These are phyloP conservation scores for Fusarium ramigenum DNA, from an alignment of 2,329 filamentous ascomycete genomes.

Conservation along the genomic window DNA sequence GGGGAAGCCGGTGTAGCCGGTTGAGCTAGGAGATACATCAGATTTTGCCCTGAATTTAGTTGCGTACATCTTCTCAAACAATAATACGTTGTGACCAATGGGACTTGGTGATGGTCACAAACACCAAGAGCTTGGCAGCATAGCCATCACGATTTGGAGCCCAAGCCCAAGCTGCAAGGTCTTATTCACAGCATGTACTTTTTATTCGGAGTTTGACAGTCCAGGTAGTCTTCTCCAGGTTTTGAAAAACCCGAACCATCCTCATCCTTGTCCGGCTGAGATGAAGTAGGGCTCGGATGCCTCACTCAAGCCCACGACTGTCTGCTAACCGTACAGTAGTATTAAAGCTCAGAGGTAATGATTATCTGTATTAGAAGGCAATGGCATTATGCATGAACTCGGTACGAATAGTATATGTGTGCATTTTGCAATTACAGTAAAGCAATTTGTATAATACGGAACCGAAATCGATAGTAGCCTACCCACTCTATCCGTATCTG, in stretches of 20 bases:
- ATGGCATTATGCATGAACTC: background rate
- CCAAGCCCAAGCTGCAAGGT: background rate
- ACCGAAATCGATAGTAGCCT: background rate
- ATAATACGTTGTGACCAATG: conserved; percentile 12
- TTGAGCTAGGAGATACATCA: background rate
- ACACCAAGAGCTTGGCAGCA: conserved; percentile 20
- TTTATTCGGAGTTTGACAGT: background rate
- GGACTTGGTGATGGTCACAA: background rate
- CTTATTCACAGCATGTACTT: background rate
- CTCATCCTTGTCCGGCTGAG: conserved; percentile 18
- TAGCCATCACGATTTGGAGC: conserved; percentile 10
- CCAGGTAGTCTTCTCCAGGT: conserved; percentile 22
- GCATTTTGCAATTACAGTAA: background rate
- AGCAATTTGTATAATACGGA: background rate
- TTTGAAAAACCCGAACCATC: conserved; percentile 12
- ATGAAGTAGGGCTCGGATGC: conserved; percentile 13
- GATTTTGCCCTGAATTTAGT: conserved; percentile 16
- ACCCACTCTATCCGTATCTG: background rate
- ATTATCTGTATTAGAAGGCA: background rate
- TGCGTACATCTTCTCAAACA: background rate
- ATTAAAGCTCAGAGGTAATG: background rate
- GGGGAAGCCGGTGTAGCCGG: conserved; percentile 30
- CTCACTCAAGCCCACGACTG: background rate
- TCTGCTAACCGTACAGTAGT: background rate
- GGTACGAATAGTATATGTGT: background rate